Evolutionary conservation across 1,284 basidiomycete species (phyloP).

Genomic region (Meripilus lineatus): DNA sequence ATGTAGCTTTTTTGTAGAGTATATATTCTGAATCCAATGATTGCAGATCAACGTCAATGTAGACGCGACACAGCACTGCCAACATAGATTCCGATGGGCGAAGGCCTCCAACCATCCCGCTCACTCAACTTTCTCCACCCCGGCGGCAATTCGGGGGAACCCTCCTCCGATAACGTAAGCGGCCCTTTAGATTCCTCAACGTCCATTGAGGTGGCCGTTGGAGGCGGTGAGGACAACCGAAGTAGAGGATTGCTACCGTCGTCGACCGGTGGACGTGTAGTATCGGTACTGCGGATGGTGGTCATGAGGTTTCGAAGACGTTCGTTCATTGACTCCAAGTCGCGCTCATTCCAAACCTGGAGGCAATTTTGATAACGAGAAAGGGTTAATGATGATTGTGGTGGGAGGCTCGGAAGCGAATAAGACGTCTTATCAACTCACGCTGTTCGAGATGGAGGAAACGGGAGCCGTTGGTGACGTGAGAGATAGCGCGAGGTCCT

Average conservation of each 20-base stretch:
- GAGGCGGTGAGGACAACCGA: too few relatives aligned
- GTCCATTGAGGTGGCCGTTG: background rate
- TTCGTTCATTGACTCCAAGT: constrained; percentile 10
- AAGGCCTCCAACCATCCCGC: constrained; percentile 51
- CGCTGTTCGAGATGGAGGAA: too few relatives aligned
- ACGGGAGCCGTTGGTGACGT: constrained; percentile 3
- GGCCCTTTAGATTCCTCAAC: background rate
- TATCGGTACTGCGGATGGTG: background rate
- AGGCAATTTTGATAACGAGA: too few relatives aligned
- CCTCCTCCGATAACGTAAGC: background rate
- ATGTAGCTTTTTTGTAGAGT: too few relatives aligned
- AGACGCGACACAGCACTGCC: too few relatives aligned
- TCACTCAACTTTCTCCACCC: constrained; percentile 52
- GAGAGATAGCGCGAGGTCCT: constrained; percentile 26
- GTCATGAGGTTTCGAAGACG: background rate
- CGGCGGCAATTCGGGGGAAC: constrained; percentile 13
- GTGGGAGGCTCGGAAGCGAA: too few relatives aligned
- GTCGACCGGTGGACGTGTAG: background rate
- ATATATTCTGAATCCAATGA: too few relatives aligned
- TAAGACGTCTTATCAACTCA: too few relatives aligned
- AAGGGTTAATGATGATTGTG: too few relatives aligned
- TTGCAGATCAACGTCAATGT: too few relatives aligned
- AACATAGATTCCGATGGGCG: constrained; percentile 58
- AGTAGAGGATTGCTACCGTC: too few relatives aligned
- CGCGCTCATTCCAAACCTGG: constrained; percentile 9